Conservation (phyloP, 31 red algal genomes). For the Asparagopsis taxiformis region DNA sequence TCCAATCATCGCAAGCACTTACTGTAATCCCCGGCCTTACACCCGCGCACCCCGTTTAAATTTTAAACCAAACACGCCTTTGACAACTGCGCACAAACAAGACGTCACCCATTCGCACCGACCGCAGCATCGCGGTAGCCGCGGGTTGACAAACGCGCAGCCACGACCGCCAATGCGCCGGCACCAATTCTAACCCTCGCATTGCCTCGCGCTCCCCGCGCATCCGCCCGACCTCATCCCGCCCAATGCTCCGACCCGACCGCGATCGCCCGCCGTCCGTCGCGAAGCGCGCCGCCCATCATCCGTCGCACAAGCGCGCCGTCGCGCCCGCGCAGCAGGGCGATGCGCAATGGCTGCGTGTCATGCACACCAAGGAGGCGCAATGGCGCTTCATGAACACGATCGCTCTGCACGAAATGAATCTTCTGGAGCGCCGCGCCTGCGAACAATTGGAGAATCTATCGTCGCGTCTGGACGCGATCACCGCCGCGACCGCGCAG, state of each 20-base stretch:
- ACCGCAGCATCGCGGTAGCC: too few species aligned
- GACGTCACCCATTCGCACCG: too few species aligned
- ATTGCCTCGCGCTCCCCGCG: neutral
- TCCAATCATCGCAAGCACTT: too few species aligned
- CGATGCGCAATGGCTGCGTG: constrained; percentile 19
- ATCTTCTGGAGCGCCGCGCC: constrained; percentile 6
- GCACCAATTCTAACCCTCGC: neutral
- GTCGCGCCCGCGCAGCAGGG: constrained; percentile 1
- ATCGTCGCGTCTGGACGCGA: neutral
- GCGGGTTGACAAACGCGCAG: too few species aligned
- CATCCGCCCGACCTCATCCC: neutral
- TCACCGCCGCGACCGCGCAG: neutral
- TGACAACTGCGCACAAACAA: too few species aligned
- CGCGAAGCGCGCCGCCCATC: neutral
- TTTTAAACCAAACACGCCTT: too few species aligned
- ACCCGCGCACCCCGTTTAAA: too few species aligned
- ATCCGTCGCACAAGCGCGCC: neutral
- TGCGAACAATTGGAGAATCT: constrained; percentile 9
- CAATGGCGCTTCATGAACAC: constrained; percentile 40
- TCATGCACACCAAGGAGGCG: constrained; percentile 26
- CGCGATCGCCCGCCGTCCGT: neutral
- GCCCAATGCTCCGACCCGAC: neutral
- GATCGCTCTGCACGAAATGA: constrained; percentile 28
- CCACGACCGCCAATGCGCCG: too few species aligned
- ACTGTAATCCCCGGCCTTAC: too few species aligned